Base-by-base conservation (phyloP, 2,329 filamentous ascomycete genomes). In the Stemphylium beticola region DNA sequence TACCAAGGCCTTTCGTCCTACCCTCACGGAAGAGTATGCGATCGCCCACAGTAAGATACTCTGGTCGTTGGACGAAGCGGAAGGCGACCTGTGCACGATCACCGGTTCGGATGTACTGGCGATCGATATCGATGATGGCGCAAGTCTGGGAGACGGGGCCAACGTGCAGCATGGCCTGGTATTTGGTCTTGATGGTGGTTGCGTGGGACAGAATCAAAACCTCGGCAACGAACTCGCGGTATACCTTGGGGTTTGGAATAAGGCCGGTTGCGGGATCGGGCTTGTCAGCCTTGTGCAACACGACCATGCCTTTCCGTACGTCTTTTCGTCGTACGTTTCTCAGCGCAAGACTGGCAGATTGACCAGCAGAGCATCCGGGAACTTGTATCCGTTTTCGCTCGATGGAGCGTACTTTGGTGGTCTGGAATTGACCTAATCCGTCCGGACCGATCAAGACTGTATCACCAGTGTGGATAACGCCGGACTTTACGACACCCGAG, bases 111-210 rank as follows among this genome's bases (percentile, higher is more conserved):
- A 99, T 97, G 68, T 93, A 95, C 22, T 90, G 90, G n/a, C 93
- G 87, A 73, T 99, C 95, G 62, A 99, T 95, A 70, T 97, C 95
- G 68, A 99, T 96, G 71, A 99, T 97, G 10, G 92, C 88, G 71
- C 95, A 99, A 0, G 95, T 99, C 78, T 99, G 95, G 36, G 90
- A 92, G 38, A 99, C 90, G 0, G 95, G 91, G 0, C 95, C 95
- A 4, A 99, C 93, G 67, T 99, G 95, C 18, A 99, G 83, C 93
- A 98, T 99, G 0, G 95, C 95, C 79, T 99, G 95, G 64, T 99
- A 99, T 68, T 92, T 93, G 0, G 88, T 92, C 76, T 96, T 95
- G 76, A 99, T 99, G 38, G 95, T 99, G 0, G 95, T 99, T 0
- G 93, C 92, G 69, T 99, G 95, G 4, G 91, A 96, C 6, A 99